Conservation (phyloP, 768 basidiomycete species). For the Peribolospora baueri region DNA sequence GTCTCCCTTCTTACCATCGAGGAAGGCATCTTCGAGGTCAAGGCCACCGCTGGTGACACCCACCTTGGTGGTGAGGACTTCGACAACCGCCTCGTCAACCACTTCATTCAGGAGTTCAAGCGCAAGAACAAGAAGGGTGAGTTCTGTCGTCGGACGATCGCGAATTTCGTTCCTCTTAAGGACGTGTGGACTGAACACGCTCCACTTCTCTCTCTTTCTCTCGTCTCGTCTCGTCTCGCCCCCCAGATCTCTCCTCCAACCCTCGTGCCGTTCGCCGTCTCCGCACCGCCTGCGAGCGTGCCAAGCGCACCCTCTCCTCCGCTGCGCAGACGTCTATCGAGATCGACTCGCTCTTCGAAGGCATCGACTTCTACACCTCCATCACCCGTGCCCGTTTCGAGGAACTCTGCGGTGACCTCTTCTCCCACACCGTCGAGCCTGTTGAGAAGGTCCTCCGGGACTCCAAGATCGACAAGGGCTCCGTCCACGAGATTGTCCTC, state of each 20-base stretch:
- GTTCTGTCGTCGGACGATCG: conserved; percentile 8
- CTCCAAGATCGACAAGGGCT: conserved; percentile 89
- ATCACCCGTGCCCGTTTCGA: conserved; percentile 96
- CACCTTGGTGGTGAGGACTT: conserved; percentile 97
- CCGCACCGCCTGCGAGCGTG: conserved; percentile 92
- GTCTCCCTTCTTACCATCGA: conserved; percentile 88
- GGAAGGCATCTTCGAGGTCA: conserved; percentile 94
- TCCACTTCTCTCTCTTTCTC: background rate
- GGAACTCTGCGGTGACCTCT: conserved; percentile 81
- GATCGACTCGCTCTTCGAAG: conserved; percentile 92
- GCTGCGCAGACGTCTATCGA: conserved; percentile 91
- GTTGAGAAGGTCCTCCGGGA: conserved; percentile 96
- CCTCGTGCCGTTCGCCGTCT: conserved; percentile 90
- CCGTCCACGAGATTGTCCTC: conserved; percentile 89
- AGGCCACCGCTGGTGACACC: conserved; percentile 93
- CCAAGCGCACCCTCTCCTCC: conserved; percentile 92
- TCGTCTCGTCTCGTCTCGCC: background rate
- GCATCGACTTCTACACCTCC: conserved; percentile 94
- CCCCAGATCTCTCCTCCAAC: conserved; percentile 57
- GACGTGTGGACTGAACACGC: background rate
- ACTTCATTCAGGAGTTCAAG: conserved; percentile 93
- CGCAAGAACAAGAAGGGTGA: conserved; percentile 84
- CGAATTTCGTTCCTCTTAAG: background rate
- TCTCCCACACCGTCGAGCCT: conserved; percentile 76
- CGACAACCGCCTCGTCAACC: conserved; percentile 89